Base-by-base conservation (phyloP, 2,329 filamentous ascomycete species). In the Myriosclerotinia scirpicola region DNA sequence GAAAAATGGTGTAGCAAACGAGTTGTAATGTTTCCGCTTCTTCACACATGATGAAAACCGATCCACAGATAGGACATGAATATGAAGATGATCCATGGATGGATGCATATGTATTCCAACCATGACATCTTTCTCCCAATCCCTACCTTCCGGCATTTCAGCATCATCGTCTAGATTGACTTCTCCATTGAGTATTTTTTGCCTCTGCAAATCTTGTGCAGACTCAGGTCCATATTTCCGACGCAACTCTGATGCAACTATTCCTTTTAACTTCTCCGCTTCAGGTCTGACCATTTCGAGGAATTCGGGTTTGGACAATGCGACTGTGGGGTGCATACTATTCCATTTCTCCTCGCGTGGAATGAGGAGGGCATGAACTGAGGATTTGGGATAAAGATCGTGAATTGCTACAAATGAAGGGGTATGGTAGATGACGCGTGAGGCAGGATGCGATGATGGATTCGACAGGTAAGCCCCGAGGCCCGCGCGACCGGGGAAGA, bases 1-100 rank as follows among this genome's bases (percentile, higher is more conserved):
- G 30, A 99, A 85, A 76, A 98, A 99, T 4, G 85, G 85, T 63
- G 93, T 96, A 42, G 86, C 87, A 79, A 98, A 98, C 70, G 90
- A 95, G 75, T 95, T 92, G 79, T 97, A 98, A 79, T 98, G 95
- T 77, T 93, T 94, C 70, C 87, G 84, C 75, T 94, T 88, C 79
- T 89, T 91, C 78, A 97, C 71, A 55, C 83, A 84, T 14, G 85
- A 83, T 48, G 89, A 92, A 73, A 87, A 83, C 82, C 91, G 89
- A 76, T 99, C 95, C 22, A 86, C 82, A 50, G 90, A 92, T 67
- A 98, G 79, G 40, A 98, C 87, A 77, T 99, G 95, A 5, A 98
- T 83, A 78, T 99, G 95, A 65, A 98, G 76, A 77, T 98, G 92
- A 70, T 86, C 89, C 95, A 99, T 98, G 66, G 90, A 93, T 3